Conservation (phyloP, 2,329 filamentous ascomycete species). For the Rosellinia necatrix region DNA sequence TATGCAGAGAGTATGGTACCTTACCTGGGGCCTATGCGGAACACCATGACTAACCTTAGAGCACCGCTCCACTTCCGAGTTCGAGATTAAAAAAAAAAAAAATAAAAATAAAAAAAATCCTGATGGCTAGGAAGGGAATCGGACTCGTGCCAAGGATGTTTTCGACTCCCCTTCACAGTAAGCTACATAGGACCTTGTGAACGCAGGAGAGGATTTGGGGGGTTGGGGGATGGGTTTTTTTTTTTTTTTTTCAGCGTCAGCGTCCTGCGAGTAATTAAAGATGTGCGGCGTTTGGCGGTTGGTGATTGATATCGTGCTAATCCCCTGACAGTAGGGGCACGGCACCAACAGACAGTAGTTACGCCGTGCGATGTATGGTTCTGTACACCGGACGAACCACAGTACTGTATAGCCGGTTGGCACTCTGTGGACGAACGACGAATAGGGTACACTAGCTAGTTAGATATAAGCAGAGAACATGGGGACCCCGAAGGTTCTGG, state of each 20-base stretch:
- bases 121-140: conserved; percentile 16
- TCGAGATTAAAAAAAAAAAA: no score
- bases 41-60: conserved; percentile 8
- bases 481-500: conserved; percentile 4
- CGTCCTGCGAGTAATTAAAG: conserved; percentile 14
- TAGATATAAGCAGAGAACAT: no score
- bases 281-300: conserved; percentile 11
- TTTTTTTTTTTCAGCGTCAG: no score
- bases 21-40: background rate
- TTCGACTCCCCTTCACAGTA: conserved; percentile 27
- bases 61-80: conserved; percentile 9
- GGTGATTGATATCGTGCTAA: conserved; percentile 4
- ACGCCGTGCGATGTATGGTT: no score
- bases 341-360: background rate
- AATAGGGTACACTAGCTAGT: no score
- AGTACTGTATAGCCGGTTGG: background rate
- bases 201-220: conserved; percentile 7
- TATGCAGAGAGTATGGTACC: no score
- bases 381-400: background rate
- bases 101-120: conserved; percentile 3
- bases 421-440: background rate
- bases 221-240: no score
- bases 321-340: conserved; percentile 9
- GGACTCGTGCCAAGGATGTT: conserved; percentile 13
- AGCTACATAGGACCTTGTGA: conserved; percentile 15